These are phyloP conservation scores for Chalaropsis ovoidea DNA, from an alignment of 2,329 filamentous ascomycete species.

Conservation along the genomic window DNA sequence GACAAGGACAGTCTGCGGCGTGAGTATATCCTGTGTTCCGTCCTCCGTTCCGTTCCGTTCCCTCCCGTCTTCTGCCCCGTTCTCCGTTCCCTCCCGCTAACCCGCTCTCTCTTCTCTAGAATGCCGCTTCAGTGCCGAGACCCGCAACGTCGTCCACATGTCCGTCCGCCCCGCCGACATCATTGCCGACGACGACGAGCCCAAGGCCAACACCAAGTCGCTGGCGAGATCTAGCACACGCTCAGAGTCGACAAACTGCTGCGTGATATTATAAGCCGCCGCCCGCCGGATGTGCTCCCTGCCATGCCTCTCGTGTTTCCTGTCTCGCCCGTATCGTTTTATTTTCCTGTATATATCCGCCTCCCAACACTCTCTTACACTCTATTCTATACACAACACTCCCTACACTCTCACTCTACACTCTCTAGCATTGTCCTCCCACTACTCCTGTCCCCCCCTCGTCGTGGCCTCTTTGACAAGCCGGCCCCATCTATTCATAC, in stretches of 20 bases:
- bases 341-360: slow-evolving; percentile 3
- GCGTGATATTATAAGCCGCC: slow-evolving; percentile 41
- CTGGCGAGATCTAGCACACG: slow-evolving; percentile 35
- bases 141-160: slow-evolving; percentile 87
- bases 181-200: slow-evolving; percentile 67
- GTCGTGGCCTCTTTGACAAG: not conserved
- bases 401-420: not conserved
- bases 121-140: slow-evolving; percentile 63
- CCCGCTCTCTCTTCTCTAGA: slow-evolving; percentile 41
- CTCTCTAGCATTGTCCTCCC: not conserved
- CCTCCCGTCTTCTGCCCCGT: no score
- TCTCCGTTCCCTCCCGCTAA: slow-evolving; percentile 13
- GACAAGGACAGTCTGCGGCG: slow-evolving; percentile 79
- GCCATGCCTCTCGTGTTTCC: not conserved
- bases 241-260: slow-evolving; percentile 39
- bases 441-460: no score
- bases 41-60: no score
- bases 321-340: not conserved
- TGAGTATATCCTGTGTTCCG: slow-evolving; percentile 47
- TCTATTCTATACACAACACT: not conserved
- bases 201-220: slow-evolving; percentile 52
- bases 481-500: not conserved
- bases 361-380: not conserved
- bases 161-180: slow-evolving; percentile 79
- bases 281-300: not conserved